phyloP scores from a whole-genome alignment of 2,329 filamentous ascomycete genomes.

The Penicillium sp. region DNA sequence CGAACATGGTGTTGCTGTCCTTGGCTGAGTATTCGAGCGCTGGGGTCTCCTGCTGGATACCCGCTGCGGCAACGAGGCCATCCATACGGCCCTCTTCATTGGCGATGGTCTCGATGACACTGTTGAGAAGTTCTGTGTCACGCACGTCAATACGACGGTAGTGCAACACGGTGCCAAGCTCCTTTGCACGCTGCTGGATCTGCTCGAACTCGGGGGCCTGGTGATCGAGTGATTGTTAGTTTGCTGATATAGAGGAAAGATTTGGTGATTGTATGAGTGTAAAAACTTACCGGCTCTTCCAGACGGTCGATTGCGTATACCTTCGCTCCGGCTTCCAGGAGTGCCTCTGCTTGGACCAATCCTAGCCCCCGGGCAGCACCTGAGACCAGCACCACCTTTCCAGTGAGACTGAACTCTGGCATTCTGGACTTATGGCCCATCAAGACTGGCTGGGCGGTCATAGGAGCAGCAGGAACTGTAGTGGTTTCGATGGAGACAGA shows the following conservation, averaged over 20 bases:
- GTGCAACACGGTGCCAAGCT: slow-evolving; percentile 66
- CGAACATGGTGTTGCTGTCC: slow-evolving; percentile 63
- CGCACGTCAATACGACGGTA: slow-evolving; percentile 82
- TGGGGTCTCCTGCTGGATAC: slow-evolving; percentile 75
- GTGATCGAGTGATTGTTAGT: neutral
- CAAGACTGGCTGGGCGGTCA: slow-evolving; percentile 28
- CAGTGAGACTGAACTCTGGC: slow-evolving; percentile 73
- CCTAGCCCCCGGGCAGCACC: slow-evolving; percentile 72
- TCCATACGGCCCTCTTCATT: slow-evolving; percentile 70
- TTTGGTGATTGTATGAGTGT: neutral
- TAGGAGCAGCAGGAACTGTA: slow-evolving; percentile 27
- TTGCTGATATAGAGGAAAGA: neutral
- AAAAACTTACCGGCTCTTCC: slow-evolving; percentile 37
- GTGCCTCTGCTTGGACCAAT: slow-evolving; percentile 69
- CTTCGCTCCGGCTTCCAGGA: slow-evolving; percentile 72
- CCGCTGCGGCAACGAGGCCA: slow-evolving; percentile 72
- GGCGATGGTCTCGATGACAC: slow-evolving; percentile 67
- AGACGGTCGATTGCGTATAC: slow-evolving; percentile 49
- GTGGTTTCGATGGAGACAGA: slow-evolving; percentile 38
- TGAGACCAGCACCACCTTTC: slow-evolving; percentile 69
- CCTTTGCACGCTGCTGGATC: slow-evolving; percentile 63
- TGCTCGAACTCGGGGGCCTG: slow-evolving; percentile 60
- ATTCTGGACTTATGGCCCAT: slow-evolving; percentile 46
- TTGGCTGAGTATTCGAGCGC: slow-evolving; percentile 73
- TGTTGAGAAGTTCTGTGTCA: slow-evolving; percentile 66